These are phyloP conservation scores for Casuarina cunninghamiana DNA, from an alignment of 306 rosid species.

Conservation along the genomic window DNA sequence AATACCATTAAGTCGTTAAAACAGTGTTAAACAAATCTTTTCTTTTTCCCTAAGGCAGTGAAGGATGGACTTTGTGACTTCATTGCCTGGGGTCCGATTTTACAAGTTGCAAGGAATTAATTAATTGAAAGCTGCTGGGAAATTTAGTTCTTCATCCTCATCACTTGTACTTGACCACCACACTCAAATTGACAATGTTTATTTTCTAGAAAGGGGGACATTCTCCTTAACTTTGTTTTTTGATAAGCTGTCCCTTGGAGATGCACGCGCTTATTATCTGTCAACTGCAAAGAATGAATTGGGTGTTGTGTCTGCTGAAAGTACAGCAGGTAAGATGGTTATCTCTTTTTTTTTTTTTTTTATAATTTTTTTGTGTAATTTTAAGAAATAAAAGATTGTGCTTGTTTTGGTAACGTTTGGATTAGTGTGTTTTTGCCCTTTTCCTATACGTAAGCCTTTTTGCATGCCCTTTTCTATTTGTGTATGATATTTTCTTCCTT, in stretches of 20 bases:
- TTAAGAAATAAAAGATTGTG: background rate
- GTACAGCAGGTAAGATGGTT: constrained; percentile 66
- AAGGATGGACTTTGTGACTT: background rate
- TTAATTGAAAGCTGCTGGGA: background rate
- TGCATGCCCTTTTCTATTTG: background rate
- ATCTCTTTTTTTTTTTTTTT: constrained; percentile 1
- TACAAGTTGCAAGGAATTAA: background rate
- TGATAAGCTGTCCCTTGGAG: constrained; percentile 89
- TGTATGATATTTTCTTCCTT: background rate
- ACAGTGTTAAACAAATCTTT: background rate
- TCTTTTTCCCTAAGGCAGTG: background rate
- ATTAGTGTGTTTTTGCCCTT: background rate
- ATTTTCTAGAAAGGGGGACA: background rate
- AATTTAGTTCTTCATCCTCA: background rate
- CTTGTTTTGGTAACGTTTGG: background rate
- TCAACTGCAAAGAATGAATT: constrained; percentile 93
- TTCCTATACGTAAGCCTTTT: background rate
- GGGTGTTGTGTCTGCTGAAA: constrained; percentile 87
- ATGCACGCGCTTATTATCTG: constrained; percentile 81
- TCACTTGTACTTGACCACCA: background rate
- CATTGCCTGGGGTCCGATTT: background rate
- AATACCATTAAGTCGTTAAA: background rate
- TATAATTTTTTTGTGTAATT: background rate
- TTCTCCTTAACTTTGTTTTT: constrained; percentile 33
- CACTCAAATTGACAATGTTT: background rate